Evolutionary conservation across 2,329 filamentous ascomycete genomes (phyloP), one percentile per base, ranked within the genome.

Genomic region (Elsinoe fawcettii): DNA sequence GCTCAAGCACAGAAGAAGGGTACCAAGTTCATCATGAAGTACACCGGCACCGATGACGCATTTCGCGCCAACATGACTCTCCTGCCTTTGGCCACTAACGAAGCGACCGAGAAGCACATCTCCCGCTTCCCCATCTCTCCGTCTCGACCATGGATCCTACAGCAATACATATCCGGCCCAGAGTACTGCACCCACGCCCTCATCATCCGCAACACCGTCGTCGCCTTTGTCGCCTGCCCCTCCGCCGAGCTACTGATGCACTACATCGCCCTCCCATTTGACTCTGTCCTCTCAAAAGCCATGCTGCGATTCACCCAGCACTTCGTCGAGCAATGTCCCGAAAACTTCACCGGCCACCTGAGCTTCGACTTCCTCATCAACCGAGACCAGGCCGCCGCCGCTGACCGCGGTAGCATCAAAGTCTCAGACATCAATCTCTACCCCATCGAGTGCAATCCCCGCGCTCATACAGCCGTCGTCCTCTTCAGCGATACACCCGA

Each of bases 161-260:
- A 91, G 65, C 82, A 89, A 65, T 88, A 79, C 67, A 80, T 87
- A 60, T 75, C 77, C 0, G 79, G 81, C 0, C 74, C 76, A 0
- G 86, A 90, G 66, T 90, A 84, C 66, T 87, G 84, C 69, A 88
- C 87, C 0, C 86, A 90, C 63, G 73, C 85, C 0, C 74, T 90
- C 2, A 72, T 90, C 3, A 74, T 90, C n/a, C 71, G 74, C 0
- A 86, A 86, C 1, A 69, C 78, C 32, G 78, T 91, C 14, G 79
- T 79, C 51, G 80, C 80, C 0, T 89, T 90, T 62, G 79, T 82
- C 5, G 81, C 85, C 0, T 88, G 86, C 64, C 80, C 80, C 2
- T 84, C 81, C 0, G 73, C 76, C 0, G 82, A 82, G 61, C 71
- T 85, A 3, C 72, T 83, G 22, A 86, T 87, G 80, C 82, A 86